Evolutionary conservation across 2,329 filamentous ascomycete species (phyloP).

Genomic region (Claviceps sp.): DNA sequence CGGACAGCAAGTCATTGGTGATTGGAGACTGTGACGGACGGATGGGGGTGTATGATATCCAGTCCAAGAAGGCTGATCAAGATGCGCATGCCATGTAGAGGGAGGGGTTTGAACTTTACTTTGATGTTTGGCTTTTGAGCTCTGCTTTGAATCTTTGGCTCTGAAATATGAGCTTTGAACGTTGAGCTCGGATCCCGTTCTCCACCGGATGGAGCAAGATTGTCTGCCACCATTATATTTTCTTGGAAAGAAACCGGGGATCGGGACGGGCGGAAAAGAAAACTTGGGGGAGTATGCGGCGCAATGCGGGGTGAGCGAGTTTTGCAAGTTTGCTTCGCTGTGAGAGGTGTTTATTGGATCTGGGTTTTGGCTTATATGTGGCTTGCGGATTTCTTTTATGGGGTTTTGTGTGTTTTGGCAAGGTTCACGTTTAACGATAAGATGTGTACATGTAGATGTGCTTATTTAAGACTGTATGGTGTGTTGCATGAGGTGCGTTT

Average conservation of each 20-base stretch:
- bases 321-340: background rate
- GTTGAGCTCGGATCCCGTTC: too few relatives aligned
- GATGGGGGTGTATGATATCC: conserved; percentile 23
- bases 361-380: background rate
- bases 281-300: background rate
- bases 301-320: background rate
- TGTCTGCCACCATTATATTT: background rate
- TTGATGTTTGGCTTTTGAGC: background rate
- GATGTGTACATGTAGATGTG: too few relatives aligned
- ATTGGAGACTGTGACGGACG: conserved; percentile 22
- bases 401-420: too few relatives aligned
- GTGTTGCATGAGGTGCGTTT: too few relatives aligned
- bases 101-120: background rate
- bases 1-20: conserved; percentile 22
- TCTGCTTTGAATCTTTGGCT: background rate
- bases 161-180: too few relatives aligned
- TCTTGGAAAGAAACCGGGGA: too few relatives aligned
- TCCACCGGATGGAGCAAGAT: too few relatives aligned
- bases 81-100: background rate
- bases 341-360: background rate
- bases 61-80: conserved; percentile 9
- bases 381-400: too few relatives aligned
- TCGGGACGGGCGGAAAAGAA: background rate
- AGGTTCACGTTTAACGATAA: too few relatives aligned
- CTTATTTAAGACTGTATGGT: too few relatives aligned